Conservation (phyloP, 192 early-diverging fungal species). For the Anaeromyces robustus region DNA sequence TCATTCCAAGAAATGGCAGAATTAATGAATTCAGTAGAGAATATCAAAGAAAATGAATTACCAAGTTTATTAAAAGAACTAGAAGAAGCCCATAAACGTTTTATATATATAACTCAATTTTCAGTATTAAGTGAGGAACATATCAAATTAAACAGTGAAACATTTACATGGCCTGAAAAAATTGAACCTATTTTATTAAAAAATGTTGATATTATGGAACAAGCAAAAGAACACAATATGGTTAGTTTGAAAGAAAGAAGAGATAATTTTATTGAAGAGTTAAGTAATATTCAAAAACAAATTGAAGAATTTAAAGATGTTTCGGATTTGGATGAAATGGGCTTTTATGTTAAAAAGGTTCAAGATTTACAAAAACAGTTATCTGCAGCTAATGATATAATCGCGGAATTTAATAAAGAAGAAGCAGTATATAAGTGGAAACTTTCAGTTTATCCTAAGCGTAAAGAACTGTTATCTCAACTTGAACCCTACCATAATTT, state of each 20-base stretch:
- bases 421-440: conserved; percentile 40
- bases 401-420: conserved; percentile 42
- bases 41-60: conserved; percentile 18
- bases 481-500: conserved; percentile 43
- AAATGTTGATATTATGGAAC: conserved; percentile 34
- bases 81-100: conserved; percentile 27
- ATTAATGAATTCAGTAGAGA: conserved; percentile 39
- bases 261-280: conserved; percentile 29
- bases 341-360: conserved; percentile 52
- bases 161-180: conserved; percentile 42
- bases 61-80: conserved; percentile 27
- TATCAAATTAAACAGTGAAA: conserved; percentile 36
- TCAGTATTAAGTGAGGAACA: conserved; percentile 34
- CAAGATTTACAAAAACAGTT: conserved; percentile 36
- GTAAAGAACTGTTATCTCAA: conserved; percentile 29
- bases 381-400: conserved; percentile 30
- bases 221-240: conserved; percentile 34
- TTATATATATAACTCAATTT: conserved; percentile 36
- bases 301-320: conserved; percentile 44
- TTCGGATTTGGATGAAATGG: conserved; percentile 48
- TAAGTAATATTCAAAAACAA: conserved; percentile 35
- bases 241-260: conserved; percentile 29
- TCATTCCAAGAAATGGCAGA: conserved; percentile 52
- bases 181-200: conserved; percentile 31
- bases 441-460: conserved; percentile 37